Conservation (phyloP, 495 filamentous ascomycete species). For the Penicillium manginii region DNA sequence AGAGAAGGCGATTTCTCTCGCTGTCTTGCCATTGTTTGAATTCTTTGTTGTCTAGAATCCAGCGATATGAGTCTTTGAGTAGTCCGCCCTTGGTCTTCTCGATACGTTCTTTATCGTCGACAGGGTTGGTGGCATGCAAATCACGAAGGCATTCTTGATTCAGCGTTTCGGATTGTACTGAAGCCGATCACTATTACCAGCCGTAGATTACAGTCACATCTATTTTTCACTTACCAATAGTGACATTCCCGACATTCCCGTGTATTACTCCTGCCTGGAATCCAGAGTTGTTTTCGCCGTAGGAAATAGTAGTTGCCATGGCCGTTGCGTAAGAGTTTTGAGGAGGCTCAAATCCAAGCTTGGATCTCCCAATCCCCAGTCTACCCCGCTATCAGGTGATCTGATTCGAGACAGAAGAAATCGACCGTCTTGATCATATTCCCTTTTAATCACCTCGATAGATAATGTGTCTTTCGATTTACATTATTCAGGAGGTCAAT, state of each 20-base stretch:
- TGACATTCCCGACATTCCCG: not conserved
- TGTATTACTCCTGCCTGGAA: not conserved
- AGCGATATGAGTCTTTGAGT: constrained; percentile 42
- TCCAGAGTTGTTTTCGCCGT: constrained; percentile 2
- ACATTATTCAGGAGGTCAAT: not conserved
- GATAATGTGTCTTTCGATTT: constrained; percentile 8
- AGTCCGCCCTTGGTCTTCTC: constrained; percentile 34
- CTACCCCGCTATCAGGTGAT: constrained; percentile 7
- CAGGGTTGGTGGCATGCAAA: constrained; percentile 36
- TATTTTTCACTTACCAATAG: constrained; percentile 1
- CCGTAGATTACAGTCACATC: not conserved
- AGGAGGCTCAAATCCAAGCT: not conserved
- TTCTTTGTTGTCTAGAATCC: constrained; percentile 43
- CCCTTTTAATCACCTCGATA: constrained; percentile 3
- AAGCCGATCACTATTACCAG: not conserved
- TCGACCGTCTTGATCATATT: constrained; percentile 3
- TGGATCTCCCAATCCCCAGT: not conserved
- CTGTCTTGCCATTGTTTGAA: constrained; percentile 31
- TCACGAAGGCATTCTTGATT: constrained; percentile 10
- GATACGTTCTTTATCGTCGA: constrained; percentile 40
- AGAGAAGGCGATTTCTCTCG: constrained; percentile 18
- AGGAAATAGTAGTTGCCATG: constrained; percentile 4
- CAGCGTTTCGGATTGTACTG: constrained; percentile 12
- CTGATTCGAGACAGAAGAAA: constrained; percentile 11
- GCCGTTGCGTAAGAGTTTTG: not conserved